Conservation (phyloP, 2,329 filamentous ascomycete species). For the Fonsecaea pedrosoi region DNA sequence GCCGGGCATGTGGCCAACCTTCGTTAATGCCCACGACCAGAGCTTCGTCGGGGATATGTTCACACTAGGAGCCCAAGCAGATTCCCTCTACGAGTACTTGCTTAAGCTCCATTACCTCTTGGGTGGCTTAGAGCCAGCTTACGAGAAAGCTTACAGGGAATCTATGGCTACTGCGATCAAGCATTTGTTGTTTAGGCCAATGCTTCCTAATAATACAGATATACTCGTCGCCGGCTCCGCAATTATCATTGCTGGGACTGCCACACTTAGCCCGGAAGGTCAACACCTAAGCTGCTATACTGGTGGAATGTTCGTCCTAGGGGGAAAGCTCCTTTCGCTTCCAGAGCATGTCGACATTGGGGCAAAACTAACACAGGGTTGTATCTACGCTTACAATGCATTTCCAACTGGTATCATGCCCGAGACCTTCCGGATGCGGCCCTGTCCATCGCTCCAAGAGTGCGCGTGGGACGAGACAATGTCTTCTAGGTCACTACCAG, state of each 20-base stretch:
- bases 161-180: constrained; percentile 52
- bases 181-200: constrained; percentile 58
- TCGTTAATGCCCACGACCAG: constrained; percentile 57
- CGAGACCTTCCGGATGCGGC: constrained; percentile 53
- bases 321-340: constrained; percentile 59
- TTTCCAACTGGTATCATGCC: constrained; percentile 62
- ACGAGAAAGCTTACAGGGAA: constrained; percentile 64
- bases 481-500: constrained; percentile 30
- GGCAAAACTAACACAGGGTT: constrained; percentile 60
- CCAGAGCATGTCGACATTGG: constrained; percentile 58
- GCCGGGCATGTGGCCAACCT: constrained; percentile 68
- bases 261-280: constrained; percentile 49
- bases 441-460: constrained; percentile 48
- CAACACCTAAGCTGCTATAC: constrained; percentile 63
- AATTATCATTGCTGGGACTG: constrained; percentile 42
- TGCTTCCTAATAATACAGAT: constrained; percentile 54
- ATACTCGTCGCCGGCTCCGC: constrained; percentile 56
- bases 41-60: constrained; percentile 55
- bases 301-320: constrained; percentile 63
- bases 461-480: constrained; percentile 50
- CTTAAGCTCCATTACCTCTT: constrained; percentile 46
- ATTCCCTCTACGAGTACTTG: constrained; percentile 42
- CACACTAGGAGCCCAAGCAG: constrained; percentile 27
- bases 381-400: constrained; percentile 61
- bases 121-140: constrained; percentile 54